Percentiles rank a stretch among this genome's conserved stretches.
These are phyloP conservation scores for Penicillium sclerotiorum DNA, from an alignment of 2,329 filamentous ascomycete species.

Conservation along the genomic window DNA sequence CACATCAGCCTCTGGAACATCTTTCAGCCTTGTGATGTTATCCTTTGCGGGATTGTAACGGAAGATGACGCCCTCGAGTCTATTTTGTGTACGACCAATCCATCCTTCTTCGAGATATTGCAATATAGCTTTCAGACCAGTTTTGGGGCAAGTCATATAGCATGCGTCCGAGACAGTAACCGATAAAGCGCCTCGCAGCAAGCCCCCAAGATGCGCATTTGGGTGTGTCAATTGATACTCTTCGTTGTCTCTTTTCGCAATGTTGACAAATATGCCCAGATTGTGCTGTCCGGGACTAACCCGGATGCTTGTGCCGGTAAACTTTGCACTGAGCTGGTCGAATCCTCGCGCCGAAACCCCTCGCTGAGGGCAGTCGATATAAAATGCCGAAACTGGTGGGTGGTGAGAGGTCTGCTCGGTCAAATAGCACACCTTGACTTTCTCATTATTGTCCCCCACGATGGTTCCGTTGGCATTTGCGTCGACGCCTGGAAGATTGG, in stretches of 20 bases:
- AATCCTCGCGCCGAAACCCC: conserved; percentile 87
- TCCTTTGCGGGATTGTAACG: conserved; percentile 87
- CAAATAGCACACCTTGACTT: conserved; percentile 83
- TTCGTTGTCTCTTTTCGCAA: conserved; percentile 79
- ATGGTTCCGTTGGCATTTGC: conserved; percentile 38
- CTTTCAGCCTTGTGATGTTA: conserved; percentile 74
- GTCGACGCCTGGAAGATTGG: conserved; percentile 32
- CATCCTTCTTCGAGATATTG: conserved; percentile 94
- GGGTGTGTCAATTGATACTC: conserved; percentile 95
- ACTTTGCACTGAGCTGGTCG: conserved; percentile 96
- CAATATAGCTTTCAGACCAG: conserved; percentile 85
- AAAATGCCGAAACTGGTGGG: conserved; percentile 94
- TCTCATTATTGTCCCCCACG: conserved; percentile 42
- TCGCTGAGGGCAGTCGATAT: conserved; percentile 87
- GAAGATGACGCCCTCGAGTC: conserved; percentile 88
- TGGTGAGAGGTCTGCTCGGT: conserved; percentile 99
- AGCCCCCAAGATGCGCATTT: conserved; percentile 84
- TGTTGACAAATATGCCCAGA: conserved; percentile 88
- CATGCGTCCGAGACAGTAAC: conserved; percentile 89
- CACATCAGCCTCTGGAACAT: conserved; percentile 82
- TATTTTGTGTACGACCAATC: conserved; percentile 89
- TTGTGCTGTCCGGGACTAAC: conserved; percentile 93
- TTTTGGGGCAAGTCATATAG: conserved; percentile 87
- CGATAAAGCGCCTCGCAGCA: conserved; percentile 83
- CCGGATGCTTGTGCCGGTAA: conserved; percentile 91